Evolutionary conservation across 2,329 filamentous ascomycete genomes (phyloP).

Genomic region (Hymenoscyphus scutula): DNA sequence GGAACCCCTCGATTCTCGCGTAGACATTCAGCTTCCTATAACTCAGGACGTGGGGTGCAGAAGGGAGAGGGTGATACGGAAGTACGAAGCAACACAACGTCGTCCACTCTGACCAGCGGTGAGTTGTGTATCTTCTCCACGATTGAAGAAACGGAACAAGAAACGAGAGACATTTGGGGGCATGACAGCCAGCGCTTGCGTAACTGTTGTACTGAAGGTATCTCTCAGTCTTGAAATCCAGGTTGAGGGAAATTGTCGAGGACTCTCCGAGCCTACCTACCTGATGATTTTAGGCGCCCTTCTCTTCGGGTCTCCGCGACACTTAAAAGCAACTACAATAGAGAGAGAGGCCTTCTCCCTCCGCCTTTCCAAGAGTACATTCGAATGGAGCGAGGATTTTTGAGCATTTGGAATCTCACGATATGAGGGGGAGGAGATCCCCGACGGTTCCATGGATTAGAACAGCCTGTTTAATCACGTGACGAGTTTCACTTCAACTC

Average conservation of each 20-base stretch:
- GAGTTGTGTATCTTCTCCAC: neutral
- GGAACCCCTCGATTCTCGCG: neutral
- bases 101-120: neutral
- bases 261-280: too few relatives aligned
- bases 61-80: neutral
- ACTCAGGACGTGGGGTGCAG: neutral
- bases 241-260: neutral
- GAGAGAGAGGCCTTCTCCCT: too few relatives aligned
- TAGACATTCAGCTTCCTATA: neutral
- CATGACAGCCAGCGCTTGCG: slow-evolving; percentile 1
- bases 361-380: too few relatives aligned
- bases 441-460: too few relatives aligned
- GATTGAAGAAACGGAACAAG: neutral
- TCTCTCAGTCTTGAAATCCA: neutral
- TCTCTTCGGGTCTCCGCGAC: neutral
- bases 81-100: neutral
- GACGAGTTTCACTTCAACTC: too few relatives aligned
- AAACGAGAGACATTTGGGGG: neutral
- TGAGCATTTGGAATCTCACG: too few relatives aligned
- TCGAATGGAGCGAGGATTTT: too few relatives aligned
- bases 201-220: neutral
- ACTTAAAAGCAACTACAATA: neutral
- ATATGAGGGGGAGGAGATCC: too few relatives aligned
- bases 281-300: neutral
- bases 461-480: too few relatives aligned